These are phyloP conservation scores for Periconia digitata DNA, from an alignment of 2,329 filamentous ascomycete genomes.

Conservation along the genomic window DNA sequence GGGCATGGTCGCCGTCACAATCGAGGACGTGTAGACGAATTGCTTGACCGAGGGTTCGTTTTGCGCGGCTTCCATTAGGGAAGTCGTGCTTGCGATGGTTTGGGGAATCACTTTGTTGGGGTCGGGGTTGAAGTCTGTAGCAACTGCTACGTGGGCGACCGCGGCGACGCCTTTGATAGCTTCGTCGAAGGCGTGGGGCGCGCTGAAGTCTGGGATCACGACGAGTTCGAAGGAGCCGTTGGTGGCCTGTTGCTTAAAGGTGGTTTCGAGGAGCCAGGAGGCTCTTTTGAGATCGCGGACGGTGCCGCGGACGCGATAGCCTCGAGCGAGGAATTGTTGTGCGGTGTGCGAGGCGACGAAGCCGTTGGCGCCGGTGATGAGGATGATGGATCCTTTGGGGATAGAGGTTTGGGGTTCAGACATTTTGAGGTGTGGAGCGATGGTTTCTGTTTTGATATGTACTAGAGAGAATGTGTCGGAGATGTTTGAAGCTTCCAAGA, in stretches of 20 bases:
- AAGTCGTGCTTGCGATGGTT: constrained; percentile 34
- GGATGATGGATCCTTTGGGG: constrained; percentile 34
- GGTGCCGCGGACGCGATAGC: constrained; percentile 45
- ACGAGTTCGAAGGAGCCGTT: not conserved
- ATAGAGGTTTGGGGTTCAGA: not conserved
- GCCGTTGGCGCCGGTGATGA: constrained; percentile 53
- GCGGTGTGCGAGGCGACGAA: constrained; percentile 50
- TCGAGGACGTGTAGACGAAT: constrained; percentile 45
- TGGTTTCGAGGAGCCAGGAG: not conserved
- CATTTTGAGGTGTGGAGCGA: not conserved
- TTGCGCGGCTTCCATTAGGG: constrained; percentile 38
- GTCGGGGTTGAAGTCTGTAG: constrained; percentile 40
- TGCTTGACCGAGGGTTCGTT: not conserved
- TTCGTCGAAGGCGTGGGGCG: constrained; percentile 41
- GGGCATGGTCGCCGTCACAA: constrained; percentile 21
- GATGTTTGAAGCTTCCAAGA: too few relatives aligned
- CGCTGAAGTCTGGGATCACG: constrained; percentile 26
- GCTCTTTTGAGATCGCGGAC: constrained; percentile 33
- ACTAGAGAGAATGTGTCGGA: not conserved
- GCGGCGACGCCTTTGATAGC: constrained; percentile 42
- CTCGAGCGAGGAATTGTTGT: constrained; percentile 42
- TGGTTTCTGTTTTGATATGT: not conserved
- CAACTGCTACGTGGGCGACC: constrained; percentile 45
- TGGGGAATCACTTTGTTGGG: constrained; percentile 46
- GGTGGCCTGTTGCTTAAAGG: not conserved